Percentiles rank a stretch among this genome's conserved stretches.
Conservation (phyloP, 2,329 filamentous ascomycete genomes). For the Emmonsiellopsis sp. region DNA sequence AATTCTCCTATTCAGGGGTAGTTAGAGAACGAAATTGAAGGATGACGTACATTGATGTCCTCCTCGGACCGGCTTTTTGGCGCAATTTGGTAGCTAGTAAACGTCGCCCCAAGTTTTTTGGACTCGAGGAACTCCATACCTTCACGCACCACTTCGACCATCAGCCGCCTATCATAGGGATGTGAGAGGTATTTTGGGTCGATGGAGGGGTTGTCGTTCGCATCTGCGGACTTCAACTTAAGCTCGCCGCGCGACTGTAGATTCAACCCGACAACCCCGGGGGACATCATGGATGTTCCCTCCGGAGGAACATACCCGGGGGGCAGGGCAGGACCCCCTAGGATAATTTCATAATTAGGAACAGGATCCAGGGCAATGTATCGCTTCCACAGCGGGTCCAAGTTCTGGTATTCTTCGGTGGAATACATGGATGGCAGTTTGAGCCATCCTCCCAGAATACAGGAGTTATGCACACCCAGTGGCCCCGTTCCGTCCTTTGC, state of each 20-base stretch:
- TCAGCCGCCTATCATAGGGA: conserved; percentile 6
- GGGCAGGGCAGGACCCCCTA: background rate
- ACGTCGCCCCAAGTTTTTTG: background rate
- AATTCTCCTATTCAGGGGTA: background rate
- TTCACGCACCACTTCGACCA: conserved; percentile 3
- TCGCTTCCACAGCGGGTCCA: conserved; percentile 22
- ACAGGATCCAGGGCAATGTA: conserved; percentile 38
- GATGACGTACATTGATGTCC: conserved; percentile 1
- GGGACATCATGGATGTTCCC: background rate
- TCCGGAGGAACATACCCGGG: background rate
- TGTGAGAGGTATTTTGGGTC: conserved; percentile 8
- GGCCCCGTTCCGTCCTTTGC: conserved; percentile 23
- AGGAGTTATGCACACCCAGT: conserved; percentile 16
- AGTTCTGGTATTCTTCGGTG: conserved; percentile 5
- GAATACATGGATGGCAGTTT: conserved; percentile 25
- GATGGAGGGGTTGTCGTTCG: conserved; percentile 3
- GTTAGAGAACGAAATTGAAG: background rate
- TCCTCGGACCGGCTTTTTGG: conserved; percentile 1
- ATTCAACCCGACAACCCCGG: conserved; percentile 4
- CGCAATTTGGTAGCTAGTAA: background rate
- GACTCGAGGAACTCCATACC: conserved; percentile 3
- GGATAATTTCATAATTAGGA: conserved; percentile 43
- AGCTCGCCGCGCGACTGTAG: conserved; percentile 8
- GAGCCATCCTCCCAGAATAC: conserved; percentile 6
- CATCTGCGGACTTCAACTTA: conserved; percentile 5